A percentile compares a stretch with the other conserved stretches of the same genome.
Evolutionary conservation across 345 rosid species (phyloP).

Genomic region (Populus ilicifolia): DNA sequence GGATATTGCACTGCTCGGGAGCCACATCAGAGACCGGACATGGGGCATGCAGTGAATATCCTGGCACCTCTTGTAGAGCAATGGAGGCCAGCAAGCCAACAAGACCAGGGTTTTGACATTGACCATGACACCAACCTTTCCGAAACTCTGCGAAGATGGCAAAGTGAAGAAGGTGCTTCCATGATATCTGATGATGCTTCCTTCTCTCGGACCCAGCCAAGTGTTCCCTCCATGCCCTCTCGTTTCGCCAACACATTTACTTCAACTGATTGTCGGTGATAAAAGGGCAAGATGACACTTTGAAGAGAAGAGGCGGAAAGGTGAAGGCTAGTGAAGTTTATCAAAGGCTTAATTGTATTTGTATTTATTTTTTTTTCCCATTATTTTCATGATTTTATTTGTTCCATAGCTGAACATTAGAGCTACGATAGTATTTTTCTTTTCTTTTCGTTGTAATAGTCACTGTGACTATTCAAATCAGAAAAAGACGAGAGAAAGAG

Average conservation of each 20-base stretch:
- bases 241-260: constrained; percentile 59
- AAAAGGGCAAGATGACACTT: not conserved
- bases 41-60: constrained; percentile 32
- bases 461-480: not conserved
- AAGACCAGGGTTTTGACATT: constrained; percentile 53
- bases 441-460: not conserved
- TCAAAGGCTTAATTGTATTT: not conserved
- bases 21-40: constrained; percentile 26
- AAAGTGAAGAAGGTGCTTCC: constrained; percentile 66
- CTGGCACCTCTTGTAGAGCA: constrained; percentile 47
- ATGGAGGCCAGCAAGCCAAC: constrained; percentile 73
- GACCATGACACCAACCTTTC: constrained; percentile 81
- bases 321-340: not conserved
- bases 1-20: constrained; percentile 28
- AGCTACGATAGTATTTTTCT: not conserved
- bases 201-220: constrained; percentile 58
- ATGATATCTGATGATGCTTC: constrained; percentile 42
- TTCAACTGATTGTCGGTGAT: constrained; percentile 65
- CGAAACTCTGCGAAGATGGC: constrained; percentile 82
- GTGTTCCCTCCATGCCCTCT: constrained; percentile 42
- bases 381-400: not conserved
- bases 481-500: not conserved
- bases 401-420: not conserved
- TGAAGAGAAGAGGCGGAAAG: not conserved
- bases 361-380: not conserved